These are phyloP conservation scores for Picea abies DNA, from an alignment of 83 land plant genomes.

Conservation along the genomic window DNA sequence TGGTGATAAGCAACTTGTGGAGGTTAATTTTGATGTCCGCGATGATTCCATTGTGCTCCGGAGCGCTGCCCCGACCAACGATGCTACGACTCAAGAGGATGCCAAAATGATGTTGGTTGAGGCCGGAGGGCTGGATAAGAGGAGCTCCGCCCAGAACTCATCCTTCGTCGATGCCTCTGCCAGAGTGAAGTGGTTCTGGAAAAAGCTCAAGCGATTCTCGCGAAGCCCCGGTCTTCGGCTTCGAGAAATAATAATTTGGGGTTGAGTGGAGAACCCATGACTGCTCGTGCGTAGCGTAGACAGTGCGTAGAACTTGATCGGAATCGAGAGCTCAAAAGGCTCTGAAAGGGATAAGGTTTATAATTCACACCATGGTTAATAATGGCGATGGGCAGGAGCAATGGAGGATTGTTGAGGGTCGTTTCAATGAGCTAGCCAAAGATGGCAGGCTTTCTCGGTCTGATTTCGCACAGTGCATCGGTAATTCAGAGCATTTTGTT, in stretches of 20 bases:
- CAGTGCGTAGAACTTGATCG: constrained; percentile 46
- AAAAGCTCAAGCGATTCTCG: constrained; percentile 23
- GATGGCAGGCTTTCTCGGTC: constrained; percentile 30
- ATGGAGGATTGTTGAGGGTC: constrained; percentile 73
- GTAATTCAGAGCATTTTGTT: constrained; percentile 26
- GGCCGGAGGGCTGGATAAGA: constrained; percentile 11
- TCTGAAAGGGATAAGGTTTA: constrained; percentile 77
- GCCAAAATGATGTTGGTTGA: constrained; percentile 36
- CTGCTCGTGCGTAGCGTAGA: constrained; percentile 27
- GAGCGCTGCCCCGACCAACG: constrained; percentile 32
- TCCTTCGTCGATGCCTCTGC: constrained; percentile 46
- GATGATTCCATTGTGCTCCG: constrained; percentile 39
- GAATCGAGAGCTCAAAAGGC: constrained; percentile 71
- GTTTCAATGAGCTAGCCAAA: constrained; percentile 58
- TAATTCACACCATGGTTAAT: constrained; percentile 42
- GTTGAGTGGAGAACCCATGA: constrained; percentile 1
- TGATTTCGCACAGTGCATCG: constrained; percentile 91
- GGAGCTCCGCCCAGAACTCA: constrained; percentile 10
- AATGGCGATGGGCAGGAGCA: constrained; percentile 17
- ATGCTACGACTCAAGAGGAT: neutral
- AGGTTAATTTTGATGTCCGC: constrained; percentile 55
- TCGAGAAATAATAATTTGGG: constrained; percentile 2
- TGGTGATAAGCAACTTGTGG: constrained; percentile 31
- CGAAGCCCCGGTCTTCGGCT: constrained; percentile 14
- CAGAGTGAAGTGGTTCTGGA: constrained; percentile 54